Base-by-base conservation (phyloP, 495 filamentous ascomycete genomes). In the Xylaria scruposa region DNA sequence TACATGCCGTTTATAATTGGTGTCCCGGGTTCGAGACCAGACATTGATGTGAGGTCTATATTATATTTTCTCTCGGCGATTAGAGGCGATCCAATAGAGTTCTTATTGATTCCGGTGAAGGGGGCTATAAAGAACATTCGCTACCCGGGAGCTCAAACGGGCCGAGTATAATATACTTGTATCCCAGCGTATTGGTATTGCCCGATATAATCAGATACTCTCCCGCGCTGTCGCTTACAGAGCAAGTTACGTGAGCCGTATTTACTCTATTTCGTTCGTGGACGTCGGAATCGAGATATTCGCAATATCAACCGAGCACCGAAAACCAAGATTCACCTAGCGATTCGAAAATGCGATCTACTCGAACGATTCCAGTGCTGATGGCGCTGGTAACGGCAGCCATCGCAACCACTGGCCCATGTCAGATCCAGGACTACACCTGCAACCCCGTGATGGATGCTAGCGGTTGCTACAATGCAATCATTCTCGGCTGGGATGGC, bases 361-460 rank as follows among this genome's bases (percentile, higher is more conserved):
- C 4, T 54, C 44, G 49, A 15, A 19, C 9, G 6, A 4, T 67
- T 2, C 5, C 49, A 12, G 29, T 29, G n/a, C 1, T 56, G 4
- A 36, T 44, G 21, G 33, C 36, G 10, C 31, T 67, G 33, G 65
- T 44, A n/a, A 44, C 65, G 47, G 21, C 47, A 10, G 36, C 65
- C n/a, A 3, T 42, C 21, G 65, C 65, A 21, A 67, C 65, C 7
- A 67, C 65, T 13, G 65, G 65, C n/a, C 65, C 65, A 17, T 67
- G 65, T 36, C 31, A 8, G 0, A 67, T 67, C 0, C 47, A 54
- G n/a, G 65, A 67, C 36, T 67, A 67, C 36, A 67, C 65, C 33
- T 67, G 65, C 33, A 51, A 67, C 7, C 65, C 65, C 24, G 65
- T 67, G 1, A 67, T 67, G 65, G 65, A 67, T 29, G 65, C 65